phyloP scores from a whole-genome alignment of 768 basidiomycete genomes.

The Hygrophoropsis aurantiaca region DNA sequence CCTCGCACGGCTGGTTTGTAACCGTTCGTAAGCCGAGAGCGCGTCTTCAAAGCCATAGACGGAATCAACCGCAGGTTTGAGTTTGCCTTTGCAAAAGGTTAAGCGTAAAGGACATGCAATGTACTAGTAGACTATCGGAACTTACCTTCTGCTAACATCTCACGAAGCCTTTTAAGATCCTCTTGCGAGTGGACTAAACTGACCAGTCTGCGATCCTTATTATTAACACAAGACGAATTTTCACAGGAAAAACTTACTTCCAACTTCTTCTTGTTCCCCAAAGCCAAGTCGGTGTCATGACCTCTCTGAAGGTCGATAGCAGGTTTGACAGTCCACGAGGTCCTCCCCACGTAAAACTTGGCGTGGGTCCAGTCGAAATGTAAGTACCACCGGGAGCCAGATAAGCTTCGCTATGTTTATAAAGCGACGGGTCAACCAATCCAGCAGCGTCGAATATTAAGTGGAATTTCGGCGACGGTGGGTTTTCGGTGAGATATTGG shows the following conservation, averaged over 20 bases:
- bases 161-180: slow-evolving; percentile 35
- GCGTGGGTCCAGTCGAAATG: slow-evolving; percentile 51
- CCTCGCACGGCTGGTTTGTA: slow-evolving; percentile 53
- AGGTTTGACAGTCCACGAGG: slow-evolving; percentile 21
- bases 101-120: not conserved
- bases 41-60: slow-evolving; percentile 56
- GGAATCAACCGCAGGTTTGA: slow-evolving; percentile 61
- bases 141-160: slow-evolving; percentile 44
- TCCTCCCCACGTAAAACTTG: slow-evolving; percentile 28
- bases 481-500: slow-evolving; percentile 42
- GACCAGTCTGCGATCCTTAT: slow-evolving; percentile 30
- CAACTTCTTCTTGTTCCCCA: slow-evolving; percentile 52
- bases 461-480: slow-evolving; percentile 52
- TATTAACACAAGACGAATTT: not conserved
- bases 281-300: slow-evolving; percentile 45
- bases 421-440: slow-evolving; percentile 47
- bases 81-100: slow-evolving; percentile 34
- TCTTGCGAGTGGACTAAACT: slow-evolving; percentile 28
- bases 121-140: not conserved
- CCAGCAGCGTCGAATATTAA: slow-evolving; percentile 63
- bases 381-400: slow-evolving; percentile 54
- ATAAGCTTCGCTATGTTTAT: slow-evolving; percentile 49
- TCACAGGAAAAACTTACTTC: slow-evolving; percentile 34
- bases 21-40: slow-evolving; percentile 59
- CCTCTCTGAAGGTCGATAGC: slow-evolving; percentile 23